A percentile compares a stretch with the other conserved stretches of the same genome.
Conservation (phyloP, 2,329 filamentous ascomycete species). For the Reticulascus tulasneorum region DNA sequence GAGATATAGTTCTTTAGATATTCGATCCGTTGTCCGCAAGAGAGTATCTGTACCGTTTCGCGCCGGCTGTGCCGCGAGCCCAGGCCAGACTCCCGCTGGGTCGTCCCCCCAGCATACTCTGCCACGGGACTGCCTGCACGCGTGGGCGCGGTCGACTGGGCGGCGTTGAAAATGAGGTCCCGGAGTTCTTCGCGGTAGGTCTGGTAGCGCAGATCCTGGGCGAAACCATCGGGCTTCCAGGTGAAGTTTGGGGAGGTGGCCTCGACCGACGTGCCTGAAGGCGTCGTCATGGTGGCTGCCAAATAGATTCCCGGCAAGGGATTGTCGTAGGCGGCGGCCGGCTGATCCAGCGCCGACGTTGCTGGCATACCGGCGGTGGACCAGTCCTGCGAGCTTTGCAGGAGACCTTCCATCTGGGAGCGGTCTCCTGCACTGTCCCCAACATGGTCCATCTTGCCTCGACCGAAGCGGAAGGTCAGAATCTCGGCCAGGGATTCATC, state of each 20-base stretch:
- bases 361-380: too few species aligned
- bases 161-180: conserved; percentile 41
- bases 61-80: conserved; percentile 1
- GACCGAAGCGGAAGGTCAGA: too few species aligned
- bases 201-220: conserved; percentile 36
- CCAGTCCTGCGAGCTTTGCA: too few species aligned
- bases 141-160: conserved; percentile 38
- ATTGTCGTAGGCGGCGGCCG: too few species aligned
- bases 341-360: too few species aligned
- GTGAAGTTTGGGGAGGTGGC: conserved; percentile 22
- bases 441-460: too few species aligned
- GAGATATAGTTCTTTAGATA: conserved; percentile 49
- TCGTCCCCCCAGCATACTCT: conserved; percentile 9
- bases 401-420: too few species aligned
- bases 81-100: conserved; percentile 3
- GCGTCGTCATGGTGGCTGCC: too few species aligned
- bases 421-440: too few species aligned
- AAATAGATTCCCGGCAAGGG: too few species aligned
- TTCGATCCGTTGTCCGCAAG: conserved; percentile 27
- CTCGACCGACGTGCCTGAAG: conserved; percentile 9
- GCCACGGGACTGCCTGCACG: conserved; percentile 31
- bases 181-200: conserved; percentile 43
- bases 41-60: conserved; percentile 23
- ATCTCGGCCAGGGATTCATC: too few species aligned
- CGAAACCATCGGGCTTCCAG: conserved; percentile 30